phyloP scores from a whole-genome alignment of 179 eudicot species.

The Spergularia azorica region DNA sequence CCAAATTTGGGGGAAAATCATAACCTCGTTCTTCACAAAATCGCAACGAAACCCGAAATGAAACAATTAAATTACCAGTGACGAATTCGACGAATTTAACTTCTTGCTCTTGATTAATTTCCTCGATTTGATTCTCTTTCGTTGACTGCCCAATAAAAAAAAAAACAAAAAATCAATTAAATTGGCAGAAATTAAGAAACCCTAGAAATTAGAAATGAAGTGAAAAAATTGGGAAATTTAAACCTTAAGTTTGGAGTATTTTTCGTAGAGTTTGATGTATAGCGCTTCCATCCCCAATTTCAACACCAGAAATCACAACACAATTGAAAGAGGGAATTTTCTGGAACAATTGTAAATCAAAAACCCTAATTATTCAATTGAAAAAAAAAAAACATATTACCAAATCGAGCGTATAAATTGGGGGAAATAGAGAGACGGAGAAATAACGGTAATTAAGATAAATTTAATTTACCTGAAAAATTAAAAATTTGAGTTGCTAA shows the following conservation, averaged over 20 bases:
- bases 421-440: too few species aligned
- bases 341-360: too few species aligned
- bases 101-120: conserved; percentile 60
- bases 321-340: too few species aligned
- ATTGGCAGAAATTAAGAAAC: background rate
- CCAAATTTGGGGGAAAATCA: background rate
- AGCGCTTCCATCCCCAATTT: too few species aligned
- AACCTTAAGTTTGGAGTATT: conserved; percentile 77
- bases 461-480: too few species aligned
- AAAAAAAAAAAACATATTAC: too few species aligned
- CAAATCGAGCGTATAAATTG: too few species aligned
- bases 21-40: too few species aligned
- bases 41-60: background rate
- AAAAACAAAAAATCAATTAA: background rate
- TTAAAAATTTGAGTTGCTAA: too few species aligned
- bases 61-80: conserved; percentile 23
- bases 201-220: background rate
- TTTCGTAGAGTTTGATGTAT: conserved; percentile 68
- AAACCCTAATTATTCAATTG: too few species aligned
- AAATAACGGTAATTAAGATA: too few species aligned
- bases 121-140: conserved; percentile 46
- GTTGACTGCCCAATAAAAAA: conserved; percentile 32
- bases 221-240: background rate
- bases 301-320: too few species aligned
- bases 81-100: conserved; percentile 48